Percentiles rank a stretch among this genome's conserved stretches.
Evolutionary conservation across 345 rosid genomes (phyloP).

Genomic region (Salix arbutifolia): DNA sequence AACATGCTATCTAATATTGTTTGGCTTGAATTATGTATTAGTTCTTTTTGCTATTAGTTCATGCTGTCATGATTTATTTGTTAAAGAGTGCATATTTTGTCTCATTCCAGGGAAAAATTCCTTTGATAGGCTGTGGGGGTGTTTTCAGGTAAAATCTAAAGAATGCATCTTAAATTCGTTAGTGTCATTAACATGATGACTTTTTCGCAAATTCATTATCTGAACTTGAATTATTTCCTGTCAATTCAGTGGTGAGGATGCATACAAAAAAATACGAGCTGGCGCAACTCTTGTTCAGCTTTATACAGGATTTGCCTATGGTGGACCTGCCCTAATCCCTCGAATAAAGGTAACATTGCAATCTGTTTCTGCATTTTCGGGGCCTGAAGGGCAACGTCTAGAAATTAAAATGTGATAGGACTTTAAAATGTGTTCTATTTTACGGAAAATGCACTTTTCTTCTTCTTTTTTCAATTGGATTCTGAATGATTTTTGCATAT

Average conservation of each 20-base stretch:
- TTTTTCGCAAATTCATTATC: neutral
- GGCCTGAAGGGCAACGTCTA: neutral
- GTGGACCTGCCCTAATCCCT: slow-evolving; percentile 96
- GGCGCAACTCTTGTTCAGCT: slow-evolving; percentile 98
- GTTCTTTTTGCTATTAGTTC: neutral
- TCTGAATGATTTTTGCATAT: neutral
- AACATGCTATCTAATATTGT: neutral
- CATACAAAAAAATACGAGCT: slow-evolving; percentile 84
- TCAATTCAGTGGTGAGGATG: slow-evolving; percentile 86
- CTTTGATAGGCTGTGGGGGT: slow-evolving; percentile 91
- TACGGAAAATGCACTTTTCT: neutral
- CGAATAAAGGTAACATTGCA: slow-evolving; percentile 59
- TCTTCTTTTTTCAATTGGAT: neutral
- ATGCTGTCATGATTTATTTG: neutral
- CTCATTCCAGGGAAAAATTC: slow-evolving; percentile 72
- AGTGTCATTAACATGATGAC: neutral
- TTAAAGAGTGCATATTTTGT: slow-evolving; percentile 8
- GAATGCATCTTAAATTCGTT: neutral
- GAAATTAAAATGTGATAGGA: neutral
- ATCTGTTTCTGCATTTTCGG: neutral
- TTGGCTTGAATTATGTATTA: neutral
- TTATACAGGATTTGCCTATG: slow-evolving; percentile 89
- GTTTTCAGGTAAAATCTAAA: slow-evolving; percentile 64
- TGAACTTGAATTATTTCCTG: neutral
- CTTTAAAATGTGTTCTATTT: neutral